phyloP scores from a whole-genome alignment of 169 alveolate species.

The Perkinsus marinus region DNA sequence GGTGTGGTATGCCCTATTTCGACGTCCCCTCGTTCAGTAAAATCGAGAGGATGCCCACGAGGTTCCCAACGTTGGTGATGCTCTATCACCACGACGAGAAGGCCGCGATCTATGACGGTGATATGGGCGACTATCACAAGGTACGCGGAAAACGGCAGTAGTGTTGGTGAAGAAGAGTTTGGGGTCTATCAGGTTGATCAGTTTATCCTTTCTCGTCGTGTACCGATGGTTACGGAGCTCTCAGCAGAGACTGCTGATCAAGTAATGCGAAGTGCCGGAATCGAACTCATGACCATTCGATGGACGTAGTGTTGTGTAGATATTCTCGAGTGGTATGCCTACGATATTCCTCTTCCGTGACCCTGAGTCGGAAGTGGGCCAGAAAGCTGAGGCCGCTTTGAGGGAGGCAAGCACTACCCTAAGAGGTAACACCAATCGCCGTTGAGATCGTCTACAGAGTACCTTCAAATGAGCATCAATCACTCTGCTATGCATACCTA shows the following conservation, averaged over 20 bases:
- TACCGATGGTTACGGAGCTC: neutral
- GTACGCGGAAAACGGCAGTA: too few species aligned
- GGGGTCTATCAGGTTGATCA: neutral
- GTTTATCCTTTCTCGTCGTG: neutral
- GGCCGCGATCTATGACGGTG: neutral
- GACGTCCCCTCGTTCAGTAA: neutral
- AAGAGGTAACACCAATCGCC: neutral
- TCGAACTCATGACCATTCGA: too few species aligned
- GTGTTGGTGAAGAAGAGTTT: too few species aligned
- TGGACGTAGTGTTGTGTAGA: too few species aligned
- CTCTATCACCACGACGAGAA: neutral
- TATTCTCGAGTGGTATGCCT: neutral
- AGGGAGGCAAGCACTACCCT: neutral
- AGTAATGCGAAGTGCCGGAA: too few species aligned
- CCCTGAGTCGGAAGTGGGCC: neutral
- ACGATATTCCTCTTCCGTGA: neutral
- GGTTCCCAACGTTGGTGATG: neutral
- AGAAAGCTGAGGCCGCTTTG: neutral
- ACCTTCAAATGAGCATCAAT: too few species aligned
- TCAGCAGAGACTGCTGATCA: neutral
- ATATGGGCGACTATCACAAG: neutral
- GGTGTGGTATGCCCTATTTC: too few species aligned
- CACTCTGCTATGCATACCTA: too few species aligned
- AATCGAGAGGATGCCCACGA: neutral
- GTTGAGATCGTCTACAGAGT: too few species aligned